Evolutionary conservation across 257 asterid genomes (phyloP).

Genomic region (Primulina tabacum): DNA sequence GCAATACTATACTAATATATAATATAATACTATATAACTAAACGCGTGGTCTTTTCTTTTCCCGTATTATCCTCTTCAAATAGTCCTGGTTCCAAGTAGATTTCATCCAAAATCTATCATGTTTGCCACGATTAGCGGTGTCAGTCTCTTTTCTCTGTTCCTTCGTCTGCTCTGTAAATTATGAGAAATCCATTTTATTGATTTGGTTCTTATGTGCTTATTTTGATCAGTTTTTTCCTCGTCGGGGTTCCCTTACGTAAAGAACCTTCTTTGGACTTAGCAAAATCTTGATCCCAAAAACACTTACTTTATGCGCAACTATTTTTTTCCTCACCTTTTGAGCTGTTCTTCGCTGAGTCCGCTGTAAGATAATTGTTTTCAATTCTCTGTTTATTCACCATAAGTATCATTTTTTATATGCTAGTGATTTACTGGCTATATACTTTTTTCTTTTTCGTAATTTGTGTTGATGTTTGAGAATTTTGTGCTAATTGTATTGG

Average conservation of each 20-base stretch:
- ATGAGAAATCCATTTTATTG: constrained; percentile 10
- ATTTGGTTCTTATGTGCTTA: not conserved
- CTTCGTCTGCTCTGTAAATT: not conserved
- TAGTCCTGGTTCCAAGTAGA: constrained; percentile 6
- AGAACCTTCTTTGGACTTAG: constrained; percentile 20
- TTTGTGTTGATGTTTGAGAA: not conserved
- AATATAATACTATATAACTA: not conserved
- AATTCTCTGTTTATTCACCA: not conserved
- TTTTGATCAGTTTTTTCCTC: too few species aligned
- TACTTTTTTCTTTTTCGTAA: not conserved
- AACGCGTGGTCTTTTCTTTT: constrained; percentile 21
- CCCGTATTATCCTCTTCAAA: constrained; percentile 26
- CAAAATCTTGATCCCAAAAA: constrained; percentile 25
- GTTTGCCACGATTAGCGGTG: constrained; percentile 21
- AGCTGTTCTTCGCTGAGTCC: constrained; percentile 22
- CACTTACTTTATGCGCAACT: constrained; percentile 21
- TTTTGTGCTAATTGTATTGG: not conserved
- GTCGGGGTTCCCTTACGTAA: not conserved
- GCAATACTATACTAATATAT: constrained; percentile 8
- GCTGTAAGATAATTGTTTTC: constrained; percentile 2
- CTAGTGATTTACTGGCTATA: not conserved
- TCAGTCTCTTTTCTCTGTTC: constrained; percentile 14
- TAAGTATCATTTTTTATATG: not conserved
- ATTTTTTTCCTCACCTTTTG: constrained; percentile 16
- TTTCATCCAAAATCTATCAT: not conserved